Evolutionary conservation across 495 filamentous ascomycete genomes (phyloP).

Genomic region (Penicillium macrosclerotiorum): DNA sequence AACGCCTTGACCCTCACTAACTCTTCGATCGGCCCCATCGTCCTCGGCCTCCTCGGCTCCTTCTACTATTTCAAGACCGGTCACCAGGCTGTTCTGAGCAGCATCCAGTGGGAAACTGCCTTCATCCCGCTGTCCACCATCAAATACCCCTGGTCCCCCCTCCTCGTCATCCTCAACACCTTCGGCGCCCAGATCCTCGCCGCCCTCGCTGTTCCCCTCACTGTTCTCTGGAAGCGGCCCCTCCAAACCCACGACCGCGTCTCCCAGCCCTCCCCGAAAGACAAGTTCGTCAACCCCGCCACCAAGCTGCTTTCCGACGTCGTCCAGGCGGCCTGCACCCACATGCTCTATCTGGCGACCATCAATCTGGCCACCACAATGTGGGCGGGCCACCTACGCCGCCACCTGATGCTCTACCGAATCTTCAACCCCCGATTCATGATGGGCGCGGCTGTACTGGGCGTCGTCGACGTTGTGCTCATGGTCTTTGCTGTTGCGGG

Average conservation of each 20-base stretch:
- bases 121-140: constrained; percentile 85
- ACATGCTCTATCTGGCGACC: constrained; percentile 76
- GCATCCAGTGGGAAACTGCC: constrained; percentile 95
- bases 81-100: constrained; percentile 83
- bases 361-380: constrained; percentile 80
- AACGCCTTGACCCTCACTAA: constrained; percentile 58
- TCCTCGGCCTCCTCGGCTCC: constrained; percentile 80
- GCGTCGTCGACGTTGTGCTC: constrained; percentile 74
- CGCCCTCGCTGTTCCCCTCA: constrained; percentile 71
- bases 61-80: constrained; percentile 98
- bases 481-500: constrained; percentile 67
- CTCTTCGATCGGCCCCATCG: constrained; percentile 76
- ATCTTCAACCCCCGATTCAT: constrained; percentile 91
- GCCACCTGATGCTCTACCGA: constrained; percentile 97
- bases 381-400: constrained; percentile 80
- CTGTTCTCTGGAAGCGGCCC: constrained; percentile 81
- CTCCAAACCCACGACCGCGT: constrained; percentile 35
- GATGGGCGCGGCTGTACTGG: constrained; percentile 68
- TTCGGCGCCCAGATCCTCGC: constrained; percentile 87
- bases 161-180: constrained; percentile 80
- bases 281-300: constrained; percentile 46
- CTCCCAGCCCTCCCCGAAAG: constrained; percentile 13
- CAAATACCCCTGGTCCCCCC: constrained; percentile 83
- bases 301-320: constrained; percentile 60
- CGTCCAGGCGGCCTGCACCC: constrained; percentile 65